These are phyloP conservation scores for Ascochyta viciae-villosae DNA, from an alignment of 2,329 filamentous ascomycete species.

Conservation along the genomic window DNA sequence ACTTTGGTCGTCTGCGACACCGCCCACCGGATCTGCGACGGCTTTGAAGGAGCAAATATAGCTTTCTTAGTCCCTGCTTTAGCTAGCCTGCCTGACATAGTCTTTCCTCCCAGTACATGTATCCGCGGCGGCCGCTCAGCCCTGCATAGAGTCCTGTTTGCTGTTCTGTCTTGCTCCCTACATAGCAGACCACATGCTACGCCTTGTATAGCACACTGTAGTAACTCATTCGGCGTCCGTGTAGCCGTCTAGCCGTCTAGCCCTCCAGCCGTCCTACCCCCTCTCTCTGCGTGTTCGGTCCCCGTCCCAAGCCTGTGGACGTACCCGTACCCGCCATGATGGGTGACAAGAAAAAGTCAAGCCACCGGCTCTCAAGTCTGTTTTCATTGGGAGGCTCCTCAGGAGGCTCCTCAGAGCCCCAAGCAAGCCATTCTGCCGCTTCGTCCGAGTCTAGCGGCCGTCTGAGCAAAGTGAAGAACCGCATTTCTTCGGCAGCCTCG, in stretches of 20 bases:
- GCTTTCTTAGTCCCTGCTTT: slow-evolving; percentile 26
- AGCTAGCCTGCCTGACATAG: slow-evolving; percentile 16
- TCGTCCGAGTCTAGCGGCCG: slow-evolving; percentile 40
- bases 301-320: not conserved
- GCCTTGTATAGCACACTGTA: slow-evolving; percentile 6
- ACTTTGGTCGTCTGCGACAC: slow-evolving; percentile 24
- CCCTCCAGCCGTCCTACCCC: not conserved
- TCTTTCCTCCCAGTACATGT: slow-evolving; percentile 22
- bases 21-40: slow-evolving; percentile 34
- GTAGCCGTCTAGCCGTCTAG: slow-evolving; percentile 5
- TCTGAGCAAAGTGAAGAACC: slow-evolving; percentile 42
- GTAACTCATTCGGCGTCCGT: slow-evolving; percentile 4
- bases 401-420: slow-evolving; percentile 28
- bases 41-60: slow-evolving; percentile 32
- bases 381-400: slow-evolving; percentile 36
- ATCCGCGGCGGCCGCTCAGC: slow-evolving; percentile 15
- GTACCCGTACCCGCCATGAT: slow-evolving; percentile 20
- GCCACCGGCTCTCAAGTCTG: slow-evolving; percentile 43
- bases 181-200: slow-evolving; percentile 18
- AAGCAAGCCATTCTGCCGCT: slow-evolving; percentile 24
- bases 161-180: slow-evolving; percentile 20
- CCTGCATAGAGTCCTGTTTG: slow-evolving; percentile 33
- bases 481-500: slow-evolving; percentile 36
- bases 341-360: slow-evolving; percentile 43
- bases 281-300: not conserved